Conservation (phyloP, 352 stramenopile species). For the Peronospora belbahrii region DNA sequence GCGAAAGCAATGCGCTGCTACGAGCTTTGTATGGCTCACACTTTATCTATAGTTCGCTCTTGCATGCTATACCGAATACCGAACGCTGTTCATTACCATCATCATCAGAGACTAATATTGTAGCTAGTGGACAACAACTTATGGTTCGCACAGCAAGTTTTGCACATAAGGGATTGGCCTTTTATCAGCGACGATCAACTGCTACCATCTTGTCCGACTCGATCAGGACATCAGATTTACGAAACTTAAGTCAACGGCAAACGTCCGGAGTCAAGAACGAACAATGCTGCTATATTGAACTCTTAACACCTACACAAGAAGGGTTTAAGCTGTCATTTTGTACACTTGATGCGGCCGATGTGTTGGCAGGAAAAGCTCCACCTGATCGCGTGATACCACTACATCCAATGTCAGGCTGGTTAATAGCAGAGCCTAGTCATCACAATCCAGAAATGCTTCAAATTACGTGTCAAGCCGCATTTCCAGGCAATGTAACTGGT, state of each 20-base stretch:
- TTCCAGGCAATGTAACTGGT: slow-evolving; percentile 10
- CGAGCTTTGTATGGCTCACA: slow-evolving; percentile 20
- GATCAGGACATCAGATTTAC: slow-evolving; percentile 3
- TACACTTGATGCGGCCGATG: slow-evolving; percentile 18
- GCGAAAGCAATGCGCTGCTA: slow-evolving; percentile 30
- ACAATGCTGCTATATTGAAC: slow-evolving; percentile 27
- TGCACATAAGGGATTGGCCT: slow-evolving; percentile 11
- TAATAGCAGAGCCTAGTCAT: slow-evolving; percentile 16
- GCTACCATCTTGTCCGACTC: slow-evolving; percentile 1
- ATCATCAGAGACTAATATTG: neutral
- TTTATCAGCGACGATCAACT: slow-evolving; percentile 6
- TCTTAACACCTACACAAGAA: slow-evolving; percentile 14
- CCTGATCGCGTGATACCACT: slow-evolving; percentile 22
- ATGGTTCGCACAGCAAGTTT: slow-evolving; percentile 31
- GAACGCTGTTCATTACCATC: slow-evolving; percentile 9
- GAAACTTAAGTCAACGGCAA: neutral
- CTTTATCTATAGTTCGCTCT: slow-evolving; percentile 34
- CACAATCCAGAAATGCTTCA: slow-evolving; percentile 9
- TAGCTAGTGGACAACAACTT: slow-evolving; percentile 13
- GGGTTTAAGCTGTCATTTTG: slow-evolving; percentile 25
- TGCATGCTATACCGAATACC: slow-evolving; percentile 18
- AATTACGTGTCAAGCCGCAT: slow-evolving; percentile 28
- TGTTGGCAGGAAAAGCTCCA: slow-evolving; percentile 25
- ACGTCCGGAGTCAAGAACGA: slow-evolving; percentile 19
- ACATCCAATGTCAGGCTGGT: slow-evolving; percentile 27